phyloP scores from a whole-genome alignment of 2,329 filamentous ascomycete genomes.

The Aspergillus ochraceus region DNA sequence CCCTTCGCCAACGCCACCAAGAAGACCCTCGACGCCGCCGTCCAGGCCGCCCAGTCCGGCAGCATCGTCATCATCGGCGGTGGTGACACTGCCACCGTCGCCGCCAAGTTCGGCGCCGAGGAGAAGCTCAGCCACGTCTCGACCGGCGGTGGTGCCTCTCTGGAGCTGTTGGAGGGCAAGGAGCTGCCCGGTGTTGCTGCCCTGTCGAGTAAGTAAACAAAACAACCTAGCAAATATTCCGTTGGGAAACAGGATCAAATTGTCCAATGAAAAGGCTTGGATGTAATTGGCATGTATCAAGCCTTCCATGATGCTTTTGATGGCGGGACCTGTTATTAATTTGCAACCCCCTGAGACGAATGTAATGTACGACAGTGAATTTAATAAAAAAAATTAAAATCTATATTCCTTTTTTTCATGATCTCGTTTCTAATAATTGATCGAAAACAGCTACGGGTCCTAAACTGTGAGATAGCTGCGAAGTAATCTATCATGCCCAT shows the following conservation, averaged over 20 bases:
- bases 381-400: slow-evolving; percentile 22
- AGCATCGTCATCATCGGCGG: slow-evolving; percentile 99
- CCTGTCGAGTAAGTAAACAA: slow-evolving; percentile 70
- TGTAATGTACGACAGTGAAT: slow-evolving; percentile 39
- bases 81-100: slow-evolving; percentile 96
- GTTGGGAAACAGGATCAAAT: not conserved
- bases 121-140: slow-evolving; percentile 98
- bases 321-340: not conserved
- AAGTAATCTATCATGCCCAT: not conserved
- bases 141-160: slow-evolving; percentile 89
- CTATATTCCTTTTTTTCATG: slow-evolving; percentile 9
- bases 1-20: slow-evolving; percentile 92
- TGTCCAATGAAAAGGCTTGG: not conserved
- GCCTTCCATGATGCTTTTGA: slow-evolving; percentile 14
- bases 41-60: slow-evolving; percentile 74
- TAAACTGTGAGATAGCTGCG: slow-evolving; percentile 24
- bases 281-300: slow-evolving; percentile 2
- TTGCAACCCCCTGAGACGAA: slow-evolving; percentile 13
- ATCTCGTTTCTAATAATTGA: slow-evolving; percentile 22
- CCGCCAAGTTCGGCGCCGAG: slow-evolving; percentile 95
- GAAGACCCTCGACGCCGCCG: slow-evolving; percentile 83
- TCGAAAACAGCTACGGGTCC: slow-evolving; percentile 27
- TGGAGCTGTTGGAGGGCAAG: slow-evolving; percentile 98
- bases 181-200: slow-evolving; percentile 90
- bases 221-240: not conserved